A percentile compares a stretch with the other conserved stretches of the same genome.
phyloP scores from a whole-genome alignment of 805 yeast genomes.

The Zygosaccharomyces bisporus region DNA sequence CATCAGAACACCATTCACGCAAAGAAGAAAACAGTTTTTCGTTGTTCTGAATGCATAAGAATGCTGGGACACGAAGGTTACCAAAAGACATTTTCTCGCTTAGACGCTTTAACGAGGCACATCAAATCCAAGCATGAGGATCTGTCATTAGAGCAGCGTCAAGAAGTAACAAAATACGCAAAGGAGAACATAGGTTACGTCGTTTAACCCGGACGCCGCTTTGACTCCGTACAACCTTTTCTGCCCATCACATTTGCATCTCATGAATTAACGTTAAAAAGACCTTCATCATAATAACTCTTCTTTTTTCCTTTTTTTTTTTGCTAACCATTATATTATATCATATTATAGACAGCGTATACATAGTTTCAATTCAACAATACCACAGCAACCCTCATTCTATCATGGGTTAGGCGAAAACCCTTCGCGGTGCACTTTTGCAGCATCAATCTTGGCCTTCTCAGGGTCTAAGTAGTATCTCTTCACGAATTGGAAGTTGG shows the following conservation, averaged over 20 bases:
- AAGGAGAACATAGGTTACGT: constrained; percentile 71
- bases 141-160: constrained; percentile 52
- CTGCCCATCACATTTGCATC: no score
- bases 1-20: constrained; percentile 98
- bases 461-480: constrained; percentile 75
- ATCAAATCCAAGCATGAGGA: constrained; percentile 82
- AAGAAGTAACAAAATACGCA: constrained; percentile 67
- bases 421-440: constrained; percentile 76
- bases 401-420: constrained; percentile 35
- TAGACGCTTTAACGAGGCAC: constrained; percentile 93
- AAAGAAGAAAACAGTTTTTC: constrained; percentile 74
- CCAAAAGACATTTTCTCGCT: constrained; percentile 82
- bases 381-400: constrained; percentile 1
- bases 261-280: constrained; percentile 1
- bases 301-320: not conserved
- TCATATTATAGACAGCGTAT: constrained; percentile 6
- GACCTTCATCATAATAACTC: not conserved
- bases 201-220: constrained; percentile 6
- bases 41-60: constrained; percentile 75
- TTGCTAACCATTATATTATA: constrained; percentile 7
- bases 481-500: constrained; percentile 43
- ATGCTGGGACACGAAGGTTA: constrained; percentile 41
- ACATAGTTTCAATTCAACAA: constrained; percentile 3
- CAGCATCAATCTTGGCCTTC: constrained; percentile 73
- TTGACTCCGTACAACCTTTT: not conserved